A percentile compares a stretch with the other conserved stretches of the same genome.
phyloP scores from a whole-genome alignment of 192 early-diverging fungal species.

The Entomortierella parvispora region DNA sequence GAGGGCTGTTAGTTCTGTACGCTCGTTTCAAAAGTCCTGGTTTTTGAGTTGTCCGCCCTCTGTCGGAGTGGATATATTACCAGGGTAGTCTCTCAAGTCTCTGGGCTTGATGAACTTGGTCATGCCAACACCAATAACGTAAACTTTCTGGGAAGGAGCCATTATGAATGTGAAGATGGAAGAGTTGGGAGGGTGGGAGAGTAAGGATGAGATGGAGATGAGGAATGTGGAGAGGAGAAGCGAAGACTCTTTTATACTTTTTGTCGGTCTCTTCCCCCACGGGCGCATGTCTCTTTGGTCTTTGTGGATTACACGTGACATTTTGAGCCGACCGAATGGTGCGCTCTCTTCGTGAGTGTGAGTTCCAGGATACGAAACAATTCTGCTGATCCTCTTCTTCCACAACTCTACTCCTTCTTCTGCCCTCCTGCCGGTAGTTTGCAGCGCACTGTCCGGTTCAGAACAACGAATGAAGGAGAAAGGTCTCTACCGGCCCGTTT shows the following conservation, averaged over 20 bases:
- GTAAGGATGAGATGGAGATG: background rate
- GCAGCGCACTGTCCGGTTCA: too few species aligned
- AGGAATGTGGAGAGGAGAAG: conserved; percentile 2
- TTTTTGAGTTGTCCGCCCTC: too few species aligned
- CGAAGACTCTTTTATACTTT: background rate
- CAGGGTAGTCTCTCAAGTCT: conserved; percentile 62
- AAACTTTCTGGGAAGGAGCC: conserved; percentile 52
- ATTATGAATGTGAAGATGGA: conserved; percentile 7
- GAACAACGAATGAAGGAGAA: too few species aligned
- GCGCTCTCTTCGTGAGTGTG: too few species aligned
- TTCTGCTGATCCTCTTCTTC: too few species aligned
- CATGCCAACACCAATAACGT: conserved; percentile 70
- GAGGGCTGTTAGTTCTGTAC: conserved; percentile 1
- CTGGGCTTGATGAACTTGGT: conserved; percentile 69
- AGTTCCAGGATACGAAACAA: too few species aligned
- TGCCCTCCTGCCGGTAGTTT: too few species aligned
- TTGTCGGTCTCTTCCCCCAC: background rate
- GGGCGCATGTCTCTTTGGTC: too few species aligned
- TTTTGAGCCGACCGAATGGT: conserved; percentile 13
- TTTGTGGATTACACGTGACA: conserved; percentile 8
- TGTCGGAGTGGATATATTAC: conserved; percentile 42
- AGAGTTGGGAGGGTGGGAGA: background rate
- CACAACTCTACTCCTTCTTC: too few species aligned
- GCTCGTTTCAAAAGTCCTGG: too few species aligned
- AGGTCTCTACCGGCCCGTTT: too few species aligned